These are phyloP conservation scores for Ophiostoma quercus DNA, from an alignment of 2,329 filamentous ascomycete species.

Conservation along the genomic window DNA sequence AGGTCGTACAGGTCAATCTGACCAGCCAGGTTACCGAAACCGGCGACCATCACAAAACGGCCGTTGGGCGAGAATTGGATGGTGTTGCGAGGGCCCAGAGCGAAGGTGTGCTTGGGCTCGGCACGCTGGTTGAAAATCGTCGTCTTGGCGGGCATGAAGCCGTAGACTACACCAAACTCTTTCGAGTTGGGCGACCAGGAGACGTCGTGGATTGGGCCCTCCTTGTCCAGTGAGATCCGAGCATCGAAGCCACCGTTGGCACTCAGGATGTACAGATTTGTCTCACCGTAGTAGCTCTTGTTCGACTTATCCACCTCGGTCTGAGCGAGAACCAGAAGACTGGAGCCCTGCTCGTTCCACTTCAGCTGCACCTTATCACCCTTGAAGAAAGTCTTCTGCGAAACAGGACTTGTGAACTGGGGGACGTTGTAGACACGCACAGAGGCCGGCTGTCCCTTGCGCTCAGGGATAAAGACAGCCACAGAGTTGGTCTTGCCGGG, in stretches of 20 bases:
- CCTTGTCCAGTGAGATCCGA: conserved; percentile 86
- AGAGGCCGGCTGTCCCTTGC: conserved; percentile 89
- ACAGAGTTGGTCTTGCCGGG: conserved; percentile 87
- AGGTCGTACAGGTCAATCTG: conserved; percentile 98
- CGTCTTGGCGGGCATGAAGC: conserved; percentile 98
- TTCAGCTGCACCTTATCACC: conserved; percentile 98
- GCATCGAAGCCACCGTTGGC: conserved; percentile 90
- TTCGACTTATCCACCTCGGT: conserved; percentile 97
- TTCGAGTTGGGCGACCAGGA: conserved; percentile 97
- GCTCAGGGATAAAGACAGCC: conserved; percentile 91
- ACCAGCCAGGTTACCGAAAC: conserved; percentile 94
- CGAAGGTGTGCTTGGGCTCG: conserved; percentile 76
- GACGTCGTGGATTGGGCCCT: conserved; percentile 92
- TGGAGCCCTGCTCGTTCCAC: conserved; percentile 92
- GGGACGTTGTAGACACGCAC: conserved; percentile 95
- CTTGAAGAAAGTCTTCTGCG: conserved; percentile 99
- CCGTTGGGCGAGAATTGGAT: conserved; percentile 92
- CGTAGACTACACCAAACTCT: conserved; percentile 96
- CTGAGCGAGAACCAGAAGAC: conserved; percentile 88
- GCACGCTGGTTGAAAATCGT: conserved; percentile 94
- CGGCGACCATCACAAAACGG: conserved; percentile 86
- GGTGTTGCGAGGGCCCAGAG: conserved; percentile 84
- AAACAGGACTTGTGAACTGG: conserved; percentile 73
- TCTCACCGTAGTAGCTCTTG: conserved; percentile 99
- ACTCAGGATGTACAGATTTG: conserved; percentile 90